Conservation (phyloP, 1,284 basidiomycete species). For the Ceratorhiza oryzae-sativae region DNA sequence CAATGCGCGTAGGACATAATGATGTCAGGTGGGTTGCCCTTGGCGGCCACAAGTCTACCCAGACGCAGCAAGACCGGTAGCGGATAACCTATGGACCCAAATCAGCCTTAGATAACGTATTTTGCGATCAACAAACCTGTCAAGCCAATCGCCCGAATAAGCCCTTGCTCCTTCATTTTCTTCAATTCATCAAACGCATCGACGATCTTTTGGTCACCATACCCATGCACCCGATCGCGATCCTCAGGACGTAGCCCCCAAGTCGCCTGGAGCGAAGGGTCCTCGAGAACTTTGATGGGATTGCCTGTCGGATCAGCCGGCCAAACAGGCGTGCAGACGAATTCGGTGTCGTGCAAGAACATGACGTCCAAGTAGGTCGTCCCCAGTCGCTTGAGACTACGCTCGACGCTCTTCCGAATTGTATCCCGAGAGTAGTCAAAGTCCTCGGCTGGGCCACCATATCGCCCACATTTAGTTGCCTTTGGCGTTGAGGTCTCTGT, state of each 20-base stretch:
- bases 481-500: constrained; percentile 47
- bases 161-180: constrained; percentile 78
- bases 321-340: constrained; percentile 67
- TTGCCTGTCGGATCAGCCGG: constrained; percentile 57
- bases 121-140: constrained; percentile 61
- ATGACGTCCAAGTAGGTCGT: constrained; percentile 86
- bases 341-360: constrained; percentile 94
- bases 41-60: constrained; percentile 72
- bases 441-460: constrained; percentile 63
- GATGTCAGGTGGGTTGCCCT: constrained; percentile 75
- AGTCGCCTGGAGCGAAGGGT: constrained; percentile 54
- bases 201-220: constrained; percentile 82
- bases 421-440: constrained; percentile 84
- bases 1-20: constrained; percentile 89
- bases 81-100: constrained; percentile 69
- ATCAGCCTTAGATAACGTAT: neutral
- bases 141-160: constrained; percentile 84
- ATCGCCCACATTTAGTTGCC: constrained; percentile 96
- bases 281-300: constrained; percentile 62
- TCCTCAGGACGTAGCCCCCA: constrained; percentile 70
- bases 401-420: constrained; percentile 73
- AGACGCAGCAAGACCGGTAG: constrained; percentile 89
- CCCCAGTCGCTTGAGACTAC: constrained; percentile 75
- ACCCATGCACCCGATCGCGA: constrained; percentile 67
- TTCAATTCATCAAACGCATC: constrained; percentile 76